These are phyloP conservation scores for Mycena venus DNA, from an alignment of 768 basidiomycete genomes.

Conservation along the genomic window DNA sequence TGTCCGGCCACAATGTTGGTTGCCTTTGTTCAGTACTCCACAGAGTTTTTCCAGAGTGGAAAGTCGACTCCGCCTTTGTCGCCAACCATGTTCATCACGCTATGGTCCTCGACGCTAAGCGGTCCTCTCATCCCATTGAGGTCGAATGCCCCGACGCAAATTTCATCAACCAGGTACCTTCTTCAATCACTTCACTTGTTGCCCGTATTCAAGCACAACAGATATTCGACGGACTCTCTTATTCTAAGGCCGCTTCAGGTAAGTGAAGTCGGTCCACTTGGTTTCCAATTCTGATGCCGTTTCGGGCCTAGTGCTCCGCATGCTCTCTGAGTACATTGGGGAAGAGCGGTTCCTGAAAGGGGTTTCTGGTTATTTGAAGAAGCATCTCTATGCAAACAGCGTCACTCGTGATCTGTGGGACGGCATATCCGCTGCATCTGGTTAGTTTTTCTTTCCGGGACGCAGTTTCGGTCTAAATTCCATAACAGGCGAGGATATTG, in stretches of 20 bases:
- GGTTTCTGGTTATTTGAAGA: conserved; percentile 92
- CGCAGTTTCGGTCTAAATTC: not conserved
- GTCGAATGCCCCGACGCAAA: conserved; percentile 90
- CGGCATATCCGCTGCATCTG: conserved; percentile 83
- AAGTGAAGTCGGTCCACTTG: conserved; percentile 12
- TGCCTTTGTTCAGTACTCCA: not conserved
- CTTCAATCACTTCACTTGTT: not conserved
- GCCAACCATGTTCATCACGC: not conserved
- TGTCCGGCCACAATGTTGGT: not conserved
- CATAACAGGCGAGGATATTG: conserved; percentile 71
- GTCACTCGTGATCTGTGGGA: conserved; percentile 90
- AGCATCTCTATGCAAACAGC: conserved; percentile 87
- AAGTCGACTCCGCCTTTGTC: conserved; percentile 82
- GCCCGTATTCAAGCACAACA: conserved; percentile 40
- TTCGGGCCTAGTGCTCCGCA: conserved; percentile 77
- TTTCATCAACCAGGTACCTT: conserved; percentile 69
- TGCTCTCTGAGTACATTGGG: conserved; percentile 91
- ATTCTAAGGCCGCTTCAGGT: conserved; percentile 88
- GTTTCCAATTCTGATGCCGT: not conserved
- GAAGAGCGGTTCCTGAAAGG: conserved; percentile 90
- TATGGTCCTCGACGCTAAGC: not conserved
- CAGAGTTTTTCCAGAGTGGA: conserved; percentile 89
- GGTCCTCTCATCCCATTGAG: conserved; percentile 77
- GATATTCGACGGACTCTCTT: conserved; percentile 92
- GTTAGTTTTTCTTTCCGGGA: conserved; percentile 38